Evolutionary conservation across 2,329 filamentous ascomycete species (phyloP).

Genomic region (Bipolaris gigantea): DNA sequence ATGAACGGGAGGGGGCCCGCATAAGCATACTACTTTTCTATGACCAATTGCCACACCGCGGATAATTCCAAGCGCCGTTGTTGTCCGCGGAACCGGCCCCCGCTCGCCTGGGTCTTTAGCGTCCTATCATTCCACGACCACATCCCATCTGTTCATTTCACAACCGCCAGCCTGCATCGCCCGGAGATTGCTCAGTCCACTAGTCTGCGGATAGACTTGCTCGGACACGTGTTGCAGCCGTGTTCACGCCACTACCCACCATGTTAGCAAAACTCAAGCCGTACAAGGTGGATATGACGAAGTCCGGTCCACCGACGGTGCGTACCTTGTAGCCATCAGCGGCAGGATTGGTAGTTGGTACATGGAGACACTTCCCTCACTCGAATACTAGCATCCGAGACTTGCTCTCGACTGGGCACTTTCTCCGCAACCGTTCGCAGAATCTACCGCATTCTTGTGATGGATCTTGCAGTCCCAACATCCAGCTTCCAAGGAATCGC

Average conservation of each 20-base stretch:
- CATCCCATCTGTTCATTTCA: slow-evolving; percentile 2
- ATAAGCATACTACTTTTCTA: neutral
- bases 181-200: slow-evolving; percentile 2
- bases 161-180: slow-evolving; percentile 3
- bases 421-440: neutral
- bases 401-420: neutral
- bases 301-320: neutral
- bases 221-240: neutral
- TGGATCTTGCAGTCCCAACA: neutral
- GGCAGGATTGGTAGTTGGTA: neutral
- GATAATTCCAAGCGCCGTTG: slow-evolving; percentile 6
- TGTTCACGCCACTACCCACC: neutral
- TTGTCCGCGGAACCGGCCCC: slow-evolving; percentile 1
- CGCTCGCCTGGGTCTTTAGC: slow-evolving; percentile 3
- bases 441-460: slow-evolving; percentile 5
- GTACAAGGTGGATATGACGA: neutral
- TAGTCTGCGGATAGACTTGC: neutral
- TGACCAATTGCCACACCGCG: slow-evolving; percentile 1
- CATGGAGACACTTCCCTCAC: neutral
- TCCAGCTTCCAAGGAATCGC: neutral
- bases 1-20: slow-evolving; percentile 9
- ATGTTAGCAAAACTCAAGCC: neutral
- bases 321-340: neutral
- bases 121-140: neutral
- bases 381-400: neutral